A percentile compares a stretch with the other conserved stretches of the same genome.
Conservation (phyloP, 2,329 filamentous ascomycete species). For the Sporothrix brunneoviolacea region DNA sequence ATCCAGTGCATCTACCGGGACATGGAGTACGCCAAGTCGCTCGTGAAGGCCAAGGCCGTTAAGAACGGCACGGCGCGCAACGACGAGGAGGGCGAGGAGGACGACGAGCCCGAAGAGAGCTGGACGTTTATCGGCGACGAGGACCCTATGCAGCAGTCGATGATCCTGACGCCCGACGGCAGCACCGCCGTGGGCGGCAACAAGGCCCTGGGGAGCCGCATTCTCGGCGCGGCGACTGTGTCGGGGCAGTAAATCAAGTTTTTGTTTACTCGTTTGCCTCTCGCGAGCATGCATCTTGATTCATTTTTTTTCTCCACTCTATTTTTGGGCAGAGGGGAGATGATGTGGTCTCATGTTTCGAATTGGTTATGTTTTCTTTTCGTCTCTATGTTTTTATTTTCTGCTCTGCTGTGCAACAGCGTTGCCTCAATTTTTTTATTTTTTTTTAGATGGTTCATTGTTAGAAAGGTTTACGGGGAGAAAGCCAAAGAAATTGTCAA, state of each 20-base stretch:
- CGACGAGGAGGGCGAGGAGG: slow-evolving; percentile 37
- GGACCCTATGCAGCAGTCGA: slow-evolving; percentile 16
- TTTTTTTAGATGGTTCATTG: too few relatives aligned
- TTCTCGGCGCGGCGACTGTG: slow-evolving; percentile 5
- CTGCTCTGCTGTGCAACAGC: too few relatives aligned
- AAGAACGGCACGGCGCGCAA: slow-evolving; percentile 36
- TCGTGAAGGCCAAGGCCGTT: slow-evolving; percentile 62
- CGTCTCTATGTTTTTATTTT: too few relatives aligned
- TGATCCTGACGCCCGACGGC: slow-evolving; percentile 7
- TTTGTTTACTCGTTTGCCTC: too few relatives aligned
- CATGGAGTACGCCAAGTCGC: slow-evolving; percentile 80
- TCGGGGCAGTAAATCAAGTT: background rate
- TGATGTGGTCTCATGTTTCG: too few relatives aligned
- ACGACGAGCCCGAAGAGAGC: slow-evolving; percentile 67
- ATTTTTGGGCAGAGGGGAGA: background rate
- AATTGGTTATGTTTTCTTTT: too few relatives aligned
- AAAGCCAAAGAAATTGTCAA: too few relatives aligned
- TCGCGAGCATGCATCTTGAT: too few relatives aligned
- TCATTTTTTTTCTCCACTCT: too few relatives aligned
- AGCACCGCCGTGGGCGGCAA: background rate
- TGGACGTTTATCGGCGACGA: slow-evolving; percentile 78
- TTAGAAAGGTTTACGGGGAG: too few relatives aligned
- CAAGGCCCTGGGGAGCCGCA: slow-evolving; percentile 10
- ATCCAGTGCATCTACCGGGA: slow-evolving; percentile 93
- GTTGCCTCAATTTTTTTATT: too few relatives aligned